A percentile compares a stretch with the other conserved stretches of the same genome.
Evolutionary conservation across 805 yeast species (phyloP).

Genomic region (Candida lessepsii): DNA sequence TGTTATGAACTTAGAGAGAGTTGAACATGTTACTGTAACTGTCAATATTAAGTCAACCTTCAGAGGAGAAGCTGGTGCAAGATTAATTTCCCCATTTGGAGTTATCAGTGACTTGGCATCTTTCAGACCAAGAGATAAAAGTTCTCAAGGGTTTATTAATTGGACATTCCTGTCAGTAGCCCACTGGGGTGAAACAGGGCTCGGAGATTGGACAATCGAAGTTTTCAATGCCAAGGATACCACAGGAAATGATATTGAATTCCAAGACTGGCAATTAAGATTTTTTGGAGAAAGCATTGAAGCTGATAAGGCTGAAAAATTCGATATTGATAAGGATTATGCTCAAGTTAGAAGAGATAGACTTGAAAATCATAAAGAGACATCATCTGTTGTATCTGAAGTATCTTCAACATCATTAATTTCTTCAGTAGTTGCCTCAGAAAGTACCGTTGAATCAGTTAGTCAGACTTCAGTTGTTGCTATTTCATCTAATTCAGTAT

Average conservation of each 20-base stretch:
- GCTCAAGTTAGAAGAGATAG: slow-evolving; percentile 35
- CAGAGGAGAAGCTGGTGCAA: slow-evolving; percentile 70
- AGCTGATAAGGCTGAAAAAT: slow-evolving; percentile 57
- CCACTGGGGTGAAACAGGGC: slow-evolving; percentile 87
- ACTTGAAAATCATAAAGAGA: background rate
- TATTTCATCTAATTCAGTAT: slow-evolving; percentile 1
- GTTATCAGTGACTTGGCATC: slow-evolving; percentile 71
- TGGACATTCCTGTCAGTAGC: slow-evolving; percentile 99
- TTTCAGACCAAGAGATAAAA: slow-evolving; percentile 57
- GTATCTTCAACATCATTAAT: too few species aligned
- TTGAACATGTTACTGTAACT: slow-evolving; percentile 86
- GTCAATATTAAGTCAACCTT: slow-evolving; percentile 62
- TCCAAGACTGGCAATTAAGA: slow-evolving; percentile 72
- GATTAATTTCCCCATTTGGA: slow-evolving; percentile 73
- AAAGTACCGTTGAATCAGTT: too few species aligned
- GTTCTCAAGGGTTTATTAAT: slow-evolving; percentile 57
- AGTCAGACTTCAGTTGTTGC: slow-evolving; percentile 3
- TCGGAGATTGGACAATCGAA: slow-evolving; percentile 78
- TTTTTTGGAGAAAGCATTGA: slow-evolving; percentile 81
- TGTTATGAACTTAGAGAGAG: slow-evolving; percentile 57
- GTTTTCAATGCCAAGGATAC: slow-evolving; percentile 46
- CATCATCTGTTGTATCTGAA: background rate
- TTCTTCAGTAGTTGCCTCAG: too few species aligned
- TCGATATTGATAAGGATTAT: slow-evolving; percentile 50
- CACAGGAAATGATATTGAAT: slow-evolving; percentile 29